Base-by-base conservation (phyloP, 2,329 filamentous ascomycete species). In the Blastomyces gilchristii region DNA sequence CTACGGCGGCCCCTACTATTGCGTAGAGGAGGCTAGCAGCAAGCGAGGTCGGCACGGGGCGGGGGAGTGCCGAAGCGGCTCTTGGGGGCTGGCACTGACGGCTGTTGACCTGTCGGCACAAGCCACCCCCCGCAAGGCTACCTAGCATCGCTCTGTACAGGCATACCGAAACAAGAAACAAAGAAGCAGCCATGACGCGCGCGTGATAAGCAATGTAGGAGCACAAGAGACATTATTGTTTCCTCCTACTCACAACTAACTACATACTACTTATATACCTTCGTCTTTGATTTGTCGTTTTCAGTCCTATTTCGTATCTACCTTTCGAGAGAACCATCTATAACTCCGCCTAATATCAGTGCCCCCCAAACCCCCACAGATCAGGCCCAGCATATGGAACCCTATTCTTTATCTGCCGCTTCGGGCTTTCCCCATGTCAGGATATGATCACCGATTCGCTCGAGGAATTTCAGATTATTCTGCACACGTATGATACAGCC, bases 391-490 rank as follows among this genome's bases (percentile, higher is more conserved):
- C 45, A 41, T 45, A 60, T 60, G 58, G 58, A 52, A 60, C 5
- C 28, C 28, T 18, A 47, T 52, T 22, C 58, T 25, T 50, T 16
- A 11, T n/a, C 45, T 43, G n/a, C 47, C 50, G n/a, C 25, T 22
- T 45, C 18, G 28, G 37, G 28, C 52, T 62, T 57, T 57, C 60
- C 60, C 45, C 37, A 62, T 62, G 60, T 62, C 60, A 53, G 60
- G 47, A 37, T 57, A 54, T 62, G 60, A 62, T 57, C 50, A 56
- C 22, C 25, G 14, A 12, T 25, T 47, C n/a, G 60, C 60, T 41
- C 50, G 25, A 62, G 39, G 25, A 54, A 31, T 47, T 28, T 25
- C 60, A n/a, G 41, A 28, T 37, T 62, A 47, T 43, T 37, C 49
- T 31, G 16, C 22, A 57, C 31, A 62, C 14, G 60, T 62, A 53